Evolutionary conservation across 1,284 basidiomycete genomes (phyloP), one percentile per base, ranked within the genome.

Genomic region (Melanopsichium pennsylvanicum): DNA sequence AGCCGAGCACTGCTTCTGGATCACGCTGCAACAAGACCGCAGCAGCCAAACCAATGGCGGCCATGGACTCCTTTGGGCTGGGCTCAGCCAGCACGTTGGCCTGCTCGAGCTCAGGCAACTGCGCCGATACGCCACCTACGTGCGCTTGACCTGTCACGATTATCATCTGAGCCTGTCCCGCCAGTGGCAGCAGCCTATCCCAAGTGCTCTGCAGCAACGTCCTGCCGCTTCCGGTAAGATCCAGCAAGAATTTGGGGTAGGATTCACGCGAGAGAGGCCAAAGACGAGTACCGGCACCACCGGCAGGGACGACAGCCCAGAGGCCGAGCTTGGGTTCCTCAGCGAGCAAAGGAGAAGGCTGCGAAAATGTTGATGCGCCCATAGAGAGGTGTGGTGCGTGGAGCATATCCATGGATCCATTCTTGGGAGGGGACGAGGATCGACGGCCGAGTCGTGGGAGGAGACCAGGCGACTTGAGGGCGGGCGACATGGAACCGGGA

Each of bases 251-350:
- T 45, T 80, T 80, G 58, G 78, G 78, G 56, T 70, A 77, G 25
- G 52, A 61, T 38, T 79, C 74, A 31, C 78, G 59, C 26, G 74
- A 76, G 5, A 80, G 56, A 10, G 78, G 78, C 78, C 78, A 80
- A 26, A 80, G 72, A 41, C 78, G 71, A 4, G 78, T 80, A 11
- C 78, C 78, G 2, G 78, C 74, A 23, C 78, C 78, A 27, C 78
- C 78, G 34, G 78, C 78, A 16, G 78, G 78, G 2, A 80, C 76
- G 5, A 80, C 78, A 13, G 68, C 73, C 79, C 79, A 81, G 21
- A 81, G 70, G 16, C 70, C 72, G 18, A 80, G 60, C 36, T 64
- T 67, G 21, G 79, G 79, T 54, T 76, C 64, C n/a, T 70, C 69
- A 1, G 76, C 62, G 13, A 78, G 59, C 11, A 71, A 29, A 8